Evolutionary conservation across 305 asterid genomes (phyloP).

Genomic region (Andrographis paniculata): DNA sequence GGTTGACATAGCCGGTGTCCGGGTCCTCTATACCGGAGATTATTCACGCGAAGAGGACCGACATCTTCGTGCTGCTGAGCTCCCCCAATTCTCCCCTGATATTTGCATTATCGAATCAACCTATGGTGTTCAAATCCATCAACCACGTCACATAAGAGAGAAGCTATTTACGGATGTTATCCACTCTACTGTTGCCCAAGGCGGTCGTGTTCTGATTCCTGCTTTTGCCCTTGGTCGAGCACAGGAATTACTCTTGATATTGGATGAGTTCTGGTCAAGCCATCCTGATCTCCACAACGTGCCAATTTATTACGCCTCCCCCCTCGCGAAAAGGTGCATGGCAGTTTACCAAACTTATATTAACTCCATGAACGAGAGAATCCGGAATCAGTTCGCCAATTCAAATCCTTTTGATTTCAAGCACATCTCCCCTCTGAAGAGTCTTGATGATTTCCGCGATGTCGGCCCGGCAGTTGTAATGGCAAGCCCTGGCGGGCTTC

Average conservation of each 20-base stretch:
- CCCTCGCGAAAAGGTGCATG: conserved; percentile 95
- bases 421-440: conserved; percentile 78
- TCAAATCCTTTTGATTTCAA: conserved; percentile 87
- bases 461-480: conserved; percentile 94
- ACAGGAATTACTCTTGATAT: conserved; percentile 81
- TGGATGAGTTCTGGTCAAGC: conserved; percentile 90
- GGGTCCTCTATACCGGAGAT: conserved; percentile 96
- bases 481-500: conserved; percentile 96
- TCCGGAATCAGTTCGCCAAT: conserved; percentile 61
- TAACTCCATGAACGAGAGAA: conserved; percentile 89
- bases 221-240: conserved; percentile 97
- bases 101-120: conserved; percentile 96
- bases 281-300: conserved; percentile 81
- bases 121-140: conserved; percentile 89
- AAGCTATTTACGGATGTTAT: conserved; percentile 87
- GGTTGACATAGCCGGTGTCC: conserved; percentile 99
- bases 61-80: conserved; percentile 98
- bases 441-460: conserved; percentile 79
- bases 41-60: conserved; percentile 97
- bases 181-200: conserved; percentile 67
- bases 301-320: conserved; percentile 95
- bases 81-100: conserved; percentile 88
- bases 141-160: conserved; percentile 75
- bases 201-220: conserved; percentile 94
- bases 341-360: conserved; percentile 94